Conservation (phyloP, 495 filamentous ascomycete species). For the Opeltia flavorubescens region DNA sequence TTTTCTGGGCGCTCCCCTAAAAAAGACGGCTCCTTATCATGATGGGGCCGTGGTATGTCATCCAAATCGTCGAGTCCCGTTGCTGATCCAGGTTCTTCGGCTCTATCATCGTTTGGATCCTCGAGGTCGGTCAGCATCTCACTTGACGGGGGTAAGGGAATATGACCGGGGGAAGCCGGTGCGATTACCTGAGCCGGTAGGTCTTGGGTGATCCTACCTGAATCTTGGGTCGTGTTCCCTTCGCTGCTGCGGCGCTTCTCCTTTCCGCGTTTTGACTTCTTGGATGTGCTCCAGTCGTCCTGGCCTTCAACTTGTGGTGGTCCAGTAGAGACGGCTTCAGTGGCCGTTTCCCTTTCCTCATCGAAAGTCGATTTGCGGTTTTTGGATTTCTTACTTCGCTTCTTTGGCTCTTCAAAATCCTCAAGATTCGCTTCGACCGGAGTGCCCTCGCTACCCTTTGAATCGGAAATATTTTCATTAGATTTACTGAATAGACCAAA, state of each 20-base stretch:
- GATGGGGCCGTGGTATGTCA: constrained; percentile 1
- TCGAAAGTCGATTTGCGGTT: constrained; percentile 23
- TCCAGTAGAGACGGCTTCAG: background rate
- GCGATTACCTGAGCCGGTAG: constrained; percentile 15
- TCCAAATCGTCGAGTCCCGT: background rate
- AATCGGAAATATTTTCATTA: background rate
- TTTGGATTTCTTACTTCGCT: constrained; percentile 31
- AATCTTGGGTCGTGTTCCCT: background rate
- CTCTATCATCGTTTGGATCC: constrained; percentile 5
- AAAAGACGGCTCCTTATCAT: constrained; percentile 30
- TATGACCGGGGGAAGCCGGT: constrained; percentile 6
- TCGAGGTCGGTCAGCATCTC: constrained; percentile 8
- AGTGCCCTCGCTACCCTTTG: constrained; percentile 1
- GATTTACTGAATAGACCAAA: constrained; percentile 20
- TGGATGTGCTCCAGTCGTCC: constrained; percentile 16
- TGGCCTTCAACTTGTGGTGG: background rate
- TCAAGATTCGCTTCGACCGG: constrained; percentile 14
- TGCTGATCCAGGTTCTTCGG: background rate
- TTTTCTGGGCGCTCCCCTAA: constrained; percentile 37
- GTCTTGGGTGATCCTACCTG: constrained; percentile 16
- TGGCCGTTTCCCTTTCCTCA: constrained; percentile 6
- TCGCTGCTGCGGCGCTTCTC: constrained; percentile 2
- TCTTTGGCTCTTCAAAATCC: constrained; percentile 23
- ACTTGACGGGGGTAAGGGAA: background rate
- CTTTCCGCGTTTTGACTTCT: constrained; percentile 3